Conservation (phyloP, 805 yeast species). For the Martiniozyma abietophila region DNA sequence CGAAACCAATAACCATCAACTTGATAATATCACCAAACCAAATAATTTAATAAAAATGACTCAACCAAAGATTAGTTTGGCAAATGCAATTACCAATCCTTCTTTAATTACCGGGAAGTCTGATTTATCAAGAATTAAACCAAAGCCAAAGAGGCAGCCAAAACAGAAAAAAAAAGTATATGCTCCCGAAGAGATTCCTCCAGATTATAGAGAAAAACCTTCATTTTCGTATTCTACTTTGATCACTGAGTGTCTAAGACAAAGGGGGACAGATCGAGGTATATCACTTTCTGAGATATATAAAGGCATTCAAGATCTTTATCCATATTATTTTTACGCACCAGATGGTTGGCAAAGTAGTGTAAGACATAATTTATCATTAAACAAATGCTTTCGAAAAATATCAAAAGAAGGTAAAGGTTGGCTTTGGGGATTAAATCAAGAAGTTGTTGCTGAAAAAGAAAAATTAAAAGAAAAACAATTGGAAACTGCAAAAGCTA, state of each 20-base stretch:
- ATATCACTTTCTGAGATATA: conserved; percentile 79
- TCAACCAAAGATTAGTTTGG: no score
- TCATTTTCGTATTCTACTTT: conserved; percentile 70
- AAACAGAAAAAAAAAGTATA: conserved; percentile 58
- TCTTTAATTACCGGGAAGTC: conserved; percentile 21
- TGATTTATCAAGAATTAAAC: conserved; percentile 9
- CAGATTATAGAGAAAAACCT: conserved; percentile 78
- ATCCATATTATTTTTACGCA: conserved; percentile 87
- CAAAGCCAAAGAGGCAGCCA: conserved; percentile 35
- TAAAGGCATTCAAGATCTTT: conserved; percentile 75
- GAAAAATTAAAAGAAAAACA: conserved; percentile 60
- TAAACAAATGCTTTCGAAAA: conserved; percentile 77
- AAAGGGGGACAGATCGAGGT: conserved; percentile 58
- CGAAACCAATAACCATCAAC: no score
- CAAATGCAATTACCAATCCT: conserved; percentile 23
- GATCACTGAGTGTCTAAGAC: conserved; percentile 69
- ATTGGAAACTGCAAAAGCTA: conserved; percentile 42
- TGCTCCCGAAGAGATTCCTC: conserved; percentile 79
- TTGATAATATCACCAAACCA: no score
- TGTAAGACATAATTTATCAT: conserved; percentile 79
- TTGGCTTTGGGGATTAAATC: conserved; percentile 92
- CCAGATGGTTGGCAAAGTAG: conserved; percentile 98
- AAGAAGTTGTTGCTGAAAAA: conserved; percentile 70
- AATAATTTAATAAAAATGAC: no score
- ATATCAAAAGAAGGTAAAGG: conserved; percentile 86